These are phyloP conservation scores for Fimicolochytrium jonesii DNA, from an alignment of 192 early-diverging fungal species.

Conservation along the genomic window DNA sequence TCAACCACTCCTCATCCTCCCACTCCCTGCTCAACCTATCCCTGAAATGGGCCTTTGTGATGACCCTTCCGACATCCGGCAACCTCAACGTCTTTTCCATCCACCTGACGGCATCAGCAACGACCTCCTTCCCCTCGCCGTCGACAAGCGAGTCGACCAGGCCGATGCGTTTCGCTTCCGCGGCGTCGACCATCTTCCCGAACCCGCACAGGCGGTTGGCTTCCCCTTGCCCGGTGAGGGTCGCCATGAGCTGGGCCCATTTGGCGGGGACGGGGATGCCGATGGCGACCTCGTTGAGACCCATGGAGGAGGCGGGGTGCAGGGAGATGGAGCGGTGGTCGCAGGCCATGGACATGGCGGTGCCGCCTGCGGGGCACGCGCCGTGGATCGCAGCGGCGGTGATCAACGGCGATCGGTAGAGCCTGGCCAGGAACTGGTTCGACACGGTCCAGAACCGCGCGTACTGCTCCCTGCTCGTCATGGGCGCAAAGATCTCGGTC, in stretches of 20 bases:
- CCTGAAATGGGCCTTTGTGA: constrained; percentile 32
- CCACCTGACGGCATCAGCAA: constrained; percentile 28
- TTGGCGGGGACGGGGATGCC: constrained; percentile 39
- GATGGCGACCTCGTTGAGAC: constrained; percentile 33
- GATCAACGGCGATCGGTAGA: constrained; percentile 32
- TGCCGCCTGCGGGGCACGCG: constrained; percentile 46
- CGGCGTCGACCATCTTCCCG: constrained; percentile 32
- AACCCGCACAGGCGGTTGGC: constrained; percentile 31
- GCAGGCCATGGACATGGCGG: constrained; percentile 33
- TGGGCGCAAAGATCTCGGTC: constrained; percentile 35
- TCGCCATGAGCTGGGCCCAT: constrained; percentile 39
- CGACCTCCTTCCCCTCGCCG: too few species aligned
- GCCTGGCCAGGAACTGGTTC: constrained; percentile 38
- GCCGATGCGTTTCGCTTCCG: constrained; percentile 31
- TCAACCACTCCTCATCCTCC: constrained; percentile 21
- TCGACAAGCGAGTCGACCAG: too few species aligned
- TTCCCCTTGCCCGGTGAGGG: constrained; percentile 31
- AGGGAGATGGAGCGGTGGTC: constrained; percentile 40
- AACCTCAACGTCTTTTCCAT: constrained; percentile 28
- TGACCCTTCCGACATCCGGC: constrained; percentile 35
- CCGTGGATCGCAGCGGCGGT: constrained; percentile 41
- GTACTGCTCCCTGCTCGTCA: constrained; percentile 35
- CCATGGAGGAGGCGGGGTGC: constrained; percentile 24
- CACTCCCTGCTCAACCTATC: constrained; percentile 25
- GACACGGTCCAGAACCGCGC: constrained; percentile 37